phyloP scores from a whole-genome alignment of 352 stramenopile species.

The Globisporangium rhizosaccharum region DNA sequence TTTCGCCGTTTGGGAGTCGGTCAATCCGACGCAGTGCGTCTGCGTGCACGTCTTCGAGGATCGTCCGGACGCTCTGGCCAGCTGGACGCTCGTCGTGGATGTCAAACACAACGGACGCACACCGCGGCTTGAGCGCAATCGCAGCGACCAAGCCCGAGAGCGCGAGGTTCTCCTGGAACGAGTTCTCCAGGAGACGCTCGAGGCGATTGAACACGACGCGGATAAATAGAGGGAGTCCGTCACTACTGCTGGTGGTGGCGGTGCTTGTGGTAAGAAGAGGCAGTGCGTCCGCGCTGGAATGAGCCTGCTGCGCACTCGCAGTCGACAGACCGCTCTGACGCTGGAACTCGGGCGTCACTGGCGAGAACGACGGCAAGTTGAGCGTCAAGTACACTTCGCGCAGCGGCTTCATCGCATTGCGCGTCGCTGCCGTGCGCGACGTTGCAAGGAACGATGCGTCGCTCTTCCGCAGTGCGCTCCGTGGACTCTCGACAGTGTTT shows the following conservation, averaged over 20 bases:
- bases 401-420: slow-evolving; percentile 63
- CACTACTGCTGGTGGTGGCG: background rate
- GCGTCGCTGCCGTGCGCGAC: slow-evolving; percentile 45
- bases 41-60: slow-evolving; percentile 78
- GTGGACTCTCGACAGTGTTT: background rate
- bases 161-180: slow-evolving; percentile 78
- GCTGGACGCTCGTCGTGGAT: slow-evolving; percentile 28
- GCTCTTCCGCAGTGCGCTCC: too few relatives aligned
- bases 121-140: slow-evolving; percentile 62
- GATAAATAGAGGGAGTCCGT: slow-evolving; percentile 44
- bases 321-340: slow-evolving; percentile 7
- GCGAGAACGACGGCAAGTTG: slow-evolving; percentile 62
- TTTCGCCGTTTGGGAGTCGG: slow-evolving; percentile 44
- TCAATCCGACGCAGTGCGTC: slow-evolving; percentile 60
- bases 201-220: slow-evolving; percentile 72
- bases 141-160: slow-evolving; percentile 70
- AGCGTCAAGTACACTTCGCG: slow-evolving; percentile 64
- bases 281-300: background rate
- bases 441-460: slow-evolving; percentile 15
- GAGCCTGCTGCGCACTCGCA: background rate
- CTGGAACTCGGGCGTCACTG: slow-evolving; percentile 25
- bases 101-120: slow-evolving; percentile 48
- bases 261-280: background rate
- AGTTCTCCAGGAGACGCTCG: slow-evolving; percentile 75
- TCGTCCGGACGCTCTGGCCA: slow-evolving; percentile 55